Base-by-base conservation (phyloP, 148 eudicot species). In the Arctostaphylos glauca region DNA sequence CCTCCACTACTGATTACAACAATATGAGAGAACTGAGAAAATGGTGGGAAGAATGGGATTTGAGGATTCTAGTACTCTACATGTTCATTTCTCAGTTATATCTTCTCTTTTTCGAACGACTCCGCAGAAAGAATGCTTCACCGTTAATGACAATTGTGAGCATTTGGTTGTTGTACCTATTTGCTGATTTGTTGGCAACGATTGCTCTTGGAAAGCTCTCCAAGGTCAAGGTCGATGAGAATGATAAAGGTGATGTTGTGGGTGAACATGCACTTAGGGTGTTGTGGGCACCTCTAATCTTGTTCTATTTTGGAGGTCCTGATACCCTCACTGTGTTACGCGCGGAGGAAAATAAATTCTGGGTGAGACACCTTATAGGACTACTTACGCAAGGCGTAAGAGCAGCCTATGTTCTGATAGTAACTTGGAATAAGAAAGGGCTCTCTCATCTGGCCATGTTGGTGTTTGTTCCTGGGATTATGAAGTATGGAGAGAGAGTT, bases 161-260 rank as follows among this genome's bases (percentile, higher is more conserved):
- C 10, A 47, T 54, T 12, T 76, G 60, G 79, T 14, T 76, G 2
- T 2, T 76, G 9, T 76, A 76, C 47, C 13, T 76, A 18, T 25
- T 76, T 7, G 6, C 79, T 12, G 79, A 76, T 0, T 13, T 76
- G 46, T 21, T 52, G 19, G 79, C 79, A 53, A 50, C 79, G 4
- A 52, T 76, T 21, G 79, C 79, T 76, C 79, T 76, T 18, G 79
- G 79, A 52, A 76, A 76, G 79, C 79, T 76, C 79, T 76, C 79
- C 60, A 76, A 76, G 43, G 5, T 76, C 46, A 52, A 52, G 52
- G 60, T 16, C 6, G 31, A n/a, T 8, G 46, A 70, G 0, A 9
- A 10, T 13, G 2, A 31, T 6, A 38, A 2, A 1, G 41, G 47
- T 0, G 62, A 16, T 31, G 38, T 31, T 31, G 38, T 31, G 38